Percentiles rank a stretch among this genome's conserved stretches.
phyloP scores from a whole-genome alignment of 2,329 filamentous ascomycete species.

The Aspergillus sp. region DNA sequence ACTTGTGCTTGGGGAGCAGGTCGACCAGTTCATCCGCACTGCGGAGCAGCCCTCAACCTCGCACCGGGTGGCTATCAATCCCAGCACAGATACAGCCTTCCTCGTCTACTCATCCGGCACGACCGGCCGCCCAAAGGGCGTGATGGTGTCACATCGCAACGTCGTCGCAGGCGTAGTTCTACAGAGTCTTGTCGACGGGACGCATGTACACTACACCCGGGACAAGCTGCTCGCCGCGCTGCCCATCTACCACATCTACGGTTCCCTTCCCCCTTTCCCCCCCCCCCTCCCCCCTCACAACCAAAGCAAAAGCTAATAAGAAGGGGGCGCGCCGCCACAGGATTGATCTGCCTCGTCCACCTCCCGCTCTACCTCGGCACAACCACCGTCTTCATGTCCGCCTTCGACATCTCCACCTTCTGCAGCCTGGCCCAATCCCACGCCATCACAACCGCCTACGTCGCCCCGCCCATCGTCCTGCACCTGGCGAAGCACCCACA shows the following conservation, averaged over 20 bases:
- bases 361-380: slow-evolving; percentile 13
- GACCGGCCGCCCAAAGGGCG: slow-evolving; percentile 27
- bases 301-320: background rate
- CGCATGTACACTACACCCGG: slow-evolving; percentile 8
- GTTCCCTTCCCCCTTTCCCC: too few species aligned
- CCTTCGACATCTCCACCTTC: slow-evolving; percentile 15
- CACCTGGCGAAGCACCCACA: slow-evolving; percentile 14
- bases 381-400: slow-evolving; percentile 12
- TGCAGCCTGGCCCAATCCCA: slow-evolving; percentile 8
- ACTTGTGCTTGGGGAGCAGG: background rate
- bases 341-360: slow-evolving; percentile 15
- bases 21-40: background rate
- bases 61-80: too few species aligned
- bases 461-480: slow-evolving; percentile 18
- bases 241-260: slow-evolving; percentile 22
- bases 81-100: slow-evolving; percentile 16
- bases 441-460: slow-evolving; percentile 13
- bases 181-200: slow-evolving; percentile 4
- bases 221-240: slow-evolving; percentile 13
- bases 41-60: too few species aligned
- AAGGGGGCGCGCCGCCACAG: too few species aligned
- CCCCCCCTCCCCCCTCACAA: background rate
- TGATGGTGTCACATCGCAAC: slow-evolving; percentile 18
- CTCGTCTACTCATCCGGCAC: slow-evolving; percentile 33
- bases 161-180: slow-evolving; percentile 15